Evolutionary conservation across 139 green algal species (phyloP).

Genomic region (Chlamydomonas sp.): DNA sequence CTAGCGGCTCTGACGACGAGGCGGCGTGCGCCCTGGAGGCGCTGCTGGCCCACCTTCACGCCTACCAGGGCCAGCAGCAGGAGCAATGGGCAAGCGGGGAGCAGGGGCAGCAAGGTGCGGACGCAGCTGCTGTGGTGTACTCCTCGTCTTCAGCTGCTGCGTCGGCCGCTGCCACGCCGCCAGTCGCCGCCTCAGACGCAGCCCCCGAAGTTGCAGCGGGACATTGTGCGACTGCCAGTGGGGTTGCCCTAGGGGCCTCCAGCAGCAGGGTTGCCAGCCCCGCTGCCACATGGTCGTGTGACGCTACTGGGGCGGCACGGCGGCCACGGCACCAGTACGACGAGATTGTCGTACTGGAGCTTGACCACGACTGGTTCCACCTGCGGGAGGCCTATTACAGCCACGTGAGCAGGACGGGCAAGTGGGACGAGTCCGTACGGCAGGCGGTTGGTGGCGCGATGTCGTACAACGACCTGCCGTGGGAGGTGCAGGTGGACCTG

Average conservation of each 20-base stretch:
- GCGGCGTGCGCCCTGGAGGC: neutral
- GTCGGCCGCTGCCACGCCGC: no score
- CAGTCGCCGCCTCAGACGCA: no score
- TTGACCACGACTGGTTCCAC: constrained; percentile 42
- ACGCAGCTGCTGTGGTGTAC: no score
- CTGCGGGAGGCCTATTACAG: constrained; percentile 21
- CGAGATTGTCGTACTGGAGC: constrained; percentile 21
- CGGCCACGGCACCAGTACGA: neutral
- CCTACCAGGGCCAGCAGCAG: neutral
- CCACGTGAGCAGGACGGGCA: neutral
- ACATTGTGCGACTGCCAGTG: no score
- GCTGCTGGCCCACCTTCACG: neutral
- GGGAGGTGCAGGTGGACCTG: constrained; percentile 33
- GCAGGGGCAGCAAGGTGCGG: no score
- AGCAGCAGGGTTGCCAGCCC: neutral
- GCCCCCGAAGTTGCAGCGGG: no score
- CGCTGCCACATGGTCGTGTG: no score
- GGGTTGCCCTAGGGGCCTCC: no score
- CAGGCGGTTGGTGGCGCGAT: neutral
- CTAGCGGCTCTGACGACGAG: neutral
- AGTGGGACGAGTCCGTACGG: constrained; percentile 4
- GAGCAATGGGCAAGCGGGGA: no score
- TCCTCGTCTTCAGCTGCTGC: no score
- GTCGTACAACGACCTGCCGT: constrained; percentile 26
- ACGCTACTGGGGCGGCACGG: no score